Evolutionary conservation across 345 rosid species (phyloP).

Genomic region (Gossypioides kirkii): DNA sequence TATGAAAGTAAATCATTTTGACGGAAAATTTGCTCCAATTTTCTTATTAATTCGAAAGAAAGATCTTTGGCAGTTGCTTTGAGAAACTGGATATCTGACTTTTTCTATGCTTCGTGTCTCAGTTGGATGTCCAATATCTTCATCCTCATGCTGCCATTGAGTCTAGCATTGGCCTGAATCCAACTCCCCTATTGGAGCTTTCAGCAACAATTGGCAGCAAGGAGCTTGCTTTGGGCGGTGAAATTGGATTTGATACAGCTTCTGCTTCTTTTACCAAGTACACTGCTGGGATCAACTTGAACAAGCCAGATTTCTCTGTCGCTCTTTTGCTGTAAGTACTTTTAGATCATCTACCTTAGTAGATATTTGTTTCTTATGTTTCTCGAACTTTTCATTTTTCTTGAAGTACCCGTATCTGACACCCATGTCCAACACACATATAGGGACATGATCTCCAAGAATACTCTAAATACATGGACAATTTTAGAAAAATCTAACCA

Average conservation of each 20-base stretch:
- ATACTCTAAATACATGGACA: no score
- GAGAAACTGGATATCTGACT: neutral
- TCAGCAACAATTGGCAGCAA: constrained; percentile 73
- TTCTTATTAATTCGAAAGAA: neutral
- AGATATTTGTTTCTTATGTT: neutral
- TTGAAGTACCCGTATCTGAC: no score
- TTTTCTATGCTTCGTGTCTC: constrained; percentile 17
- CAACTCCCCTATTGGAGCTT: constrained; percentile 63
- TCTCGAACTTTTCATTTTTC: no score
- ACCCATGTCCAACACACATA: no score
- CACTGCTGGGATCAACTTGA: constrained; percentile 65
- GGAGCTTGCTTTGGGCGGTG: constrained; percentile 62
- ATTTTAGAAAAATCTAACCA: no score
- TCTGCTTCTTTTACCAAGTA: constrained; percentile 61
- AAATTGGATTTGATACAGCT: constrained; percentile 70
- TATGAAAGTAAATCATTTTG: neutral
- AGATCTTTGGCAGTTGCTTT: neutral
- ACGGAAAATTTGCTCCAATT: neutral
- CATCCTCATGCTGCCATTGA: constrained; percentile 67
- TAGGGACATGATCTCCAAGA: no score
- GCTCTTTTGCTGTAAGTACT: constrained; percentile 63
- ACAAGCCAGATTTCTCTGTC: constrained; percentile 56
- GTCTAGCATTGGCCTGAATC: constrained; percentile 75
- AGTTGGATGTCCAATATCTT: constrained; percentile 78
- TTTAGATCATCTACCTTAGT: neutral